Evolutionary conservation across 1,139 yeast species (phyloP), one percentile per base, ranked within the genome.

Genomic region (Suhomyces coccinellae): DNA sequence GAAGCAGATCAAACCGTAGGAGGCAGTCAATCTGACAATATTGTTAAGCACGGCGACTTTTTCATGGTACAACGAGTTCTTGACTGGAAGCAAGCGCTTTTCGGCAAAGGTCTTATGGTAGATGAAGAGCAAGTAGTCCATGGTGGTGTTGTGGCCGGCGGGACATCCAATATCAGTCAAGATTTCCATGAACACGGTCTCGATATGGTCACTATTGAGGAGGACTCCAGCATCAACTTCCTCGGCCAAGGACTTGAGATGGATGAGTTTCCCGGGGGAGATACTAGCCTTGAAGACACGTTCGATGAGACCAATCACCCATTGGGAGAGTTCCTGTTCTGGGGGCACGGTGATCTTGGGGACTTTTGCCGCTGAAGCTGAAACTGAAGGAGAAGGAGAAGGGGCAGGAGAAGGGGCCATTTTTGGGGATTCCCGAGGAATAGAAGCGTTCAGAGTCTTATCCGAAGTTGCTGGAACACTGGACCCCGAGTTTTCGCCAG

Each of bases 1-100:
- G 57, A 87, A 82, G 31, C 85, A 66, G 31, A 87, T 82, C 30
- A 83, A 72, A 0, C 89, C 89, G 62, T 84, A 88, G 17, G 87
- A 82, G 13, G 85, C 71, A 12, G 82, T 64, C 39, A 84, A 69
- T 41, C 82, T 65, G 40, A 79, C 72, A 27, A 81, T 67, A 48
- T 81, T 81, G 43, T 72, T 69, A 42, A 83, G 63, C 3, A 82
- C 54, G 3, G 59, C 60, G 1, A 59, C 38, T 53, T 81, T 80
- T 14, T 61, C 56, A 2, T 65, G 67, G 46, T 67, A 69, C 16
- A 63, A 48, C 2, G 71, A 57, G 36, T 77, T 75, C 48, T 71
- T 78, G 14, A 63, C 64, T n/a, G 71, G 67, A 16, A 80, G 55
- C 11, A 69, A 51, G 51, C 82, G 65, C 48, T 66, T 77, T 7